A percentile compares a stretch with the other conserved stretches of the same genome.
These are phyloP conservation scores for Sanghuangporus sanghuang DNA, from an alignment of 1,284 basidiomycete species.

Conservation along the genomic window DNA sequence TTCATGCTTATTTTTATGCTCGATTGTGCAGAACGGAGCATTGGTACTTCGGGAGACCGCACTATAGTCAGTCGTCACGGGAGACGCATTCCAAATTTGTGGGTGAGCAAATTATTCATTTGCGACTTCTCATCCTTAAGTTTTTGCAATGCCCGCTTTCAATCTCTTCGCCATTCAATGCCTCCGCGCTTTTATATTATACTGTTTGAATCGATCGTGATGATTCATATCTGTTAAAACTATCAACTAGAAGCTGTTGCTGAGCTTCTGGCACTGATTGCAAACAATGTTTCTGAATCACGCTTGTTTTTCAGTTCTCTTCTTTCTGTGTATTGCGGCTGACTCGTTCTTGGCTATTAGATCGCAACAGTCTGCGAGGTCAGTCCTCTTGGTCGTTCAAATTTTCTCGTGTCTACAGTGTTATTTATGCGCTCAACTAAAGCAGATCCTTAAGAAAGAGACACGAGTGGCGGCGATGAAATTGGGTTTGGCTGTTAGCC, in stretches of 20 bases:
- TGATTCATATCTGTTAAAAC: constrained; percentile 34
- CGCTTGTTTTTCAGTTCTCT: neutral
- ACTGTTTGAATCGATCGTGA: constrained; percentile 30
- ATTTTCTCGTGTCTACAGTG: too few relatives aligned
- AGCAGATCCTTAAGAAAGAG: too few relatives aligned
- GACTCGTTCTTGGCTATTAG: neutral
- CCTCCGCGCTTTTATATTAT: neutral
- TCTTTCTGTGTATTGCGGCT: neutral
- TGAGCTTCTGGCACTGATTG: constrained; percentile 64
- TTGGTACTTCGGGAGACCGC: neutral
- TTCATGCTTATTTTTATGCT: neutral
- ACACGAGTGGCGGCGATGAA: too few relatives aligned
- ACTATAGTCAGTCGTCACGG: neutral
- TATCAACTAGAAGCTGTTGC: constrained; percentile 85
- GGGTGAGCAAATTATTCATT: neutral
- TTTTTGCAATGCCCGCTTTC: neutral
- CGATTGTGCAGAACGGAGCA: neutral
- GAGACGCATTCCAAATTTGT: too few relatives aligned
- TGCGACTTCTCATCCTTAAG: too few relatives aligned
- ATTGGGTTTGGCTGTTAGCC: neutral
- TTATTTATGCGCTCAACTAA: too few relatives aligned
- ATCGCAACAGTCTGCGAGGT: neutral
- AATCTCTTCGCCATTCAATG: neutral
- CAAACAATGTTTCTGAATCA: constrained; percentile 15
- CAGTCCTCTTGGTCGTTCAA: too few relatives aligned